phyloP scores from a whole-genome alignment of 140 eudicot species.

The Stevia rebaudiana region DNA sequence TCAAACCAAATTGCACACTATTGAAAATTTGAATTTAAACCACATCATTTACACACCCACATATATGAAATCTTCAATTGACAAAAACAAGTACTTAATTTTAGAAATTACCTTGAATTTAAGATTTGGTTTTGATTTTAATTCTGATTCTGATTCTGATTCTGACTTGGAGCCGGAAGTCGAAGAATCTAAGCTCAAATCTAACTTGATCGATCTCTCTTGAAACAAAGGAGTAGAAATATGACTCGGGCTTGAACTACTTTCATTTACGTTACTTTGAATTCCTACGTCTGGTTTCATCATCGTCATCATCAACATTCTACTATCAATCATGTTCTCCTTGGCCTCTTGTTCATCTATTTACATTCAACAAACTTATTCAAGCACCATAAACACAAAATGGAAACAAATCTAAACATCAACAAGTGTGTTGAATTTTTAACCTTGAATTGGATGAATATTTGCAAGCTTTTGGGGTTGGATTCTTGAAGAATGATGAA shows the following conservation, averaged over 20 bases:
- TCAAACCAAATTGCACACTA: constrained; percentile 3
- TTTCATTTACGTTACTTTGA: constrained; percentile 44
- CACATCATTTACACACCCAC: not conserved
- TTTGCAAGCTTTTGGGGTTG: constrained; percentile 28
- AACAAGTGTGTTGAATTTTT: not conserved
- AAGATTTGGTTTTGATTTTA: not conserved
- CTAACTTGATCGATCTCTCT: constrained; percentile 43
- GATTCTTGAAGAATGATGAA: constrained; percentile 37
- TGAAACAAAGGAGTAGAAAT: constrained; percentile 48
- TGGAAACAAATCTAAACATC: not conserved
- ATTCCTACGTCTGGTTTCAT: constrained; percentile 67
- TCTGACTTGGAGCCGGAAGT: constrained; percentile 40
- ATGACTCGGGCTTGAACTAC: constrained; percentile 40
- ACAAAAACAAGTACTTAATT: not conserved
- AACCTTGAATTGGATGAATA: constrained; percentile 43
- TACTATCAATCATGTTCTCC: constrained; percentile 23
- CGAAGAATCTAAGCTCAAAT: constrained; percentile 33
- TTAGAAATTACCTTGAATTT: constrained; percentile 39
- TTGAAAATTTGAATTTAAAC: constrained; percentile 17
- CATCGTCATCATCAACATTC: constrained; percentile 17
- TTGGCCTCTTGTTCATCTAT: constrained; percentile 41
- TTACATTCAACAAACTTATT: not conserved
- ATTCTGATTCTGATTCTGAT: constrained; percentile 7
- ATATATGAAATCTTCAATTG: not conserved
- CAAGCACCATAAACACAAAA: not conserved